These are phyloP conservation scores for Colletotrichum higginsianum DNA, from an alignment of 2,329 filamentous ascomycete genomes.

Conservation along the genomic window DNA sequence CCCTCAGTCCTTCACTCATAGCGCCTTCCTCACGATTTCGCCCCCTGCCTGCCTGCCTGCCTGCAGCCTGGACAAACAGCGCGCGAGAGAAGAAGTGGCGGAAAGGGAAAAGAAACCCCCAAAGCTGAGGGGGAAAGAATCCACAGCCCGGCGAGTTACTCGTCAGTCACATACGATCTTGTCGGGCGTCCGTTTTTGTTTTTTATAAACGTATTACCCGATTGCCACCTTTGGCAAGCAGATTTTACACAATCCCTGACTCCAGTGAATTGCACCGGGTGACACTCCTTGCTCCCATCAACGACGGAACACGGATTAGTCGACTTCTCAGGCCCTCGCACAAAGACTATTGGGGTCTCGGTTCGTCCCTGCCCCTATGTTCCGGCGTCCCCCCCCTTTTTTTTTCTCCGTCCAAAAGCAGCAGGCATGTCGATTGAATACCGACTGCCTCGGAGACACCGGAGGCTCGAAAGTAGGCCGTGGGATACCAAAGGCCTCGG, in stretches of 20 bases:
- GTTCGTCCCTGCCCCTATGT: not conserved
- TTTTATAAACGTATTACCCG: slow-evolving; percentile 1
- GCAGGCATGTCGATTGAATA: not conserved
- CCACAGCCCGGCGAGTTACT: not conserved
- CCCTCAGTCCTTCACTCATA: too few species aligned
- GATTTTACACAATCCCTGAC: not conserved
- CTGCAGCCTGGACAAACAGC: slow-evolving; percentile 28
- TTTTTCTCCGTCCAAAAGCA: not conserved
- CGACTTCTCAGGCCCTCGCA: not conserved
- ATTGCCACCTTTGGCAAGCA: slow-evolving; percentile 8
- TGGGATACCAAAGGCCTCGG: slow-evolving; percentile 8
- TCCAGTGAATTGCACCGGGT: too few species aligned
- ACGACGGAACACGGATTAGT: not conserved
- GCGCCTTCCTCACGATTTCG: not conserved
- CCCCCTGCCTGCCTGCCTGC: slow-evolving; percentile 2
- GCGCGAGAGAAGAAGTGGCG: slow-evolving; percentile 21
- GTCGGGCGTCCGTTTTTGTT: not conserved
- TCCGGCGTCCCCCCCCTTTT: not conserved
- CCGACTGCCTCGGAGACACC: not conserved
- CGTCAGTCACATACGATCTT: slow-evolving; percentile 5
- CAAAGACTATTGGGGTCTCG: not conserved
- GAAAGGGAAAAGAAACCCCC: slow-evolving; percentile 14
- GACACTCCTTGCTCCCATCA: not conserved
- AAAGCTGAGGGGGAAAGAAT: slow-evolving; percentile 24
- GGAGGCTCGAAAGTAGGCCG: not conserved